Conservation (phyloP, 2,329 filamentous ascomycete genomes). For the Drechslerella stenobrocha region DNA sequence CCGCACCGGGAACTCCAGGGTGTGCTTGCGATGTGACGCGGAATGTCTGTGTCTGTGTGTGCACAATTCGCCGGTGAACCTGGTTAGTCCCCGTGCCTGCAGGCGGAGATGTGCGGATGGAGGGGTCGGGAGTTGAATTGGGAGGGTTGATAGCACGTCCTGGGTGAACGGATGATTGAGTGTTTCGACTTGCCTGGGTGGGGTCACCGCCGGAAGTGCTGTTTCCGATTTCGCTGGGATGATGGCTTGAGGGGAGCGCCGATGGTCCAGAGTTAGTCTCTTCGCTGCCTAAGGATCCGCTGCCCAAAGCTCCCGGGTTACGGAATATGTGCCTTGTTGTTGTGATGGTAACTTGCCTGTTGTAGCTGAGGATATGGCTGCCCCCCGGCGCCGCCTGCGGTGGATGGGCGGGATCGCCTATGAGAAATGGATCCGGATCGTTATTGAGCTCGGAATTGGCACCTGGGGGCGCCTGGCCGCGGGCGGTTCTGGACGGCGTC, state of each 20-base stretch:
- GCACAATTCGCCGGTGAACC: conserved; percentile 3
- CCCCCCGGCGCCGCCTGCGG: conserved; percentile 2
- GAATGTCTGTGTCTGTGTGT: conserved; percentile 20
- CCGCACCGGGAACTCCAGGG: not conserved
- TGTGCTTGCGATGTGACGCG: not conserved
- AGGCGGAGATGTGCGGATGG: not conserved
- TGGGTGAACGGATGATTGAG: not conserved
- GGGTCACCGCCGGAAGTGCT: not conserved
- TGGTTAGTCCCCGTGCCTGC: conserved; percentile 2
- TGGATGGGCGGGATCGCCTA: no score
- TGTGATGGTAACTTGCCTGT: conserved; percentile 27
- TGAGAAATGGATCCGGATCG: not conserved
- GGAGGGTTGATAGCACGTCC: not conserved
- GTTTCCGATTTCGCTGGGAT: not conserved
- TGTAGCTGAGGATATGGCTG: conserved; percentile 18
- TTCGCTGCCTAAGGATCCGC: not conserved
- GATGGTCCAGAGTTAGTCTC: not conserved
- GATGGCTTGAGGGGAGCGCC: not conserved
- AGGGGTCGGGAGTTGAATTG: not conserved
- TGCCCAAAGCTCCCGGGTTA: not conserved
- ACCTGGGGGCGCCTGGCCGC: not conserved
- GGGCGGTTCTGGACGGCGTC: not conserved
- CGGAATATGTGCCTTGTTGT: conserved; percentile 17
- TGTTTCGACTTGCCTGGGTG: conserved; percentile 17
- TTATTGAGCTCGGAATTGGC: not conserved